phyloP scores from a whole-genome alignment of 345 rosid species.

The Citrus sinensis region DVS_A1.0 CM039161.1:24730501-24731000 shows the following conservation, averaged over 20 bases:
- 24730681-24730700: background rate
- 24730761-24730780: conserved; percentile 72
- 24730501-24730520: background rate
- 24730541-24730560: background rate
- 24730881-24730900: background rate
- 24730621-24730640: background rate
- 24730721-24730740: conserved; percentile 91
- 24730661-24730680: background rate
- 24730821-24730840: conserved; percentile 90
- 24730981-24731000: conserved; percentile 82
- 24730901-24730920: background rate
- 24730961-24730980: conserved; percentile 74
- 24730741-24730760: conserved; percentile 92
- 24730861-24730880: conserved; percentile 29
- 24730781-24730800: conserved; percentile 81
- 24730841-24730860: conserved; percentile 94
- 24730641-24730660: background rate
- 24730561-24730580: background rate
- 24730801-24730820: conserved; percentile 95
- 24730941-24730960: conserved; percentile 73
- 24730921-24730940: background rate
- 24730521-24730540: background rate
- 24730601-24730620: background rate
- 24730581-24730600: background rate
- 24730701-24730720: conserved; percentile 53